Percentiles rank a stretch among this genome's conserved stretches.
phyloP scores from a whole-genome alignment of 2,329 filamentous ascomycete genomes.

The Celoporthe dispersa region DNA sequence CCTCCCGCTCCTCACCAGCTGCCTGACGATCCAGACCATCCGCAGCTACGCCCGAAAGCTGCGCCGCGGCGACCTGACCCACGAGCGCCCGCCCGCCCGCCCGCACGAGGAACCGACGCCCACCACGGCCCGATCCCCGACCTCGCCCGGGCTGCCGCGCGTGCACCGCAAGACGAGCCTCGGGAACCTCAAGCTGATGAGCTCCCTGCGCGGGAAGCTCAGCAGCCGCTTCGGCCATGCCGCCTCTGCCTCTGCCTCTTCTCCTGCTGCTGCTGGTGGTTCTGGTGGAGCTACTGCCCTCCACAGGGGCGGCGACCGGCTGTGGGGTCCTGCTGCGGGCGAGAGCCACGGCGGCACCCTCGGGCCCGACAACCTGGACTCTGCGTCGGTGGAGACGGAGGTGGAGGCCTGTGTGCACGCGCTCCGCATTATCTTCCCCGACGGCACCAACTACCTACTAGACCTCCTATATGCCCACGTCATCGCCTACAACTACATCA shows the following conservation, averaged over 20 bases:
- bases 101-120: constrained; percentile 31
- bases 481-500: constrained; percentile 62
- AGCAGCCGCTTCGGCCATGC: constrained; percentile 14
- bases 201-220: constrained; percentile 23
- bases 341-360: constrained; percentile 13
- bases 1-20: constrained; percentile 60
- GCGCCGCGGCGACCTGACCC: constrained; percentile 40
- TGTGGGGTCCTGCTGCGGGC: constrained; percentile 6
- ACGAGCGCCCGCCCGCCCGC: constrained; percentile 9
- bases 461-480: constrained; percentile 64
- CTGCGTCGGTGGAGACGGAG: constrained; percentile 4
- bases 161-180: constrained; percentile 20
- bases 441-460: constrained; percentile 58
- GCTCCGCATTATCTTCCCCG: constrained; percentile 57
- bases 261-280: no score
- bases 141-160: not conserved
- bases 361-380: constrained; percentile 6
- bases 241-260: not conserved
- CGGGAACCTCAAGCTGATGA: constrained; percentile 21
- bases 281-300: no score
- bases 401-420: constrained; percentile 30
- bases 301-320: constrained; percentile 10
- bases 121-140: constrained; percentile 17
- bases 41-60: constrained; percentile 59
- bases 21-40: constrained; percentile 61